phyloP scores from a whole-genome alignment of 1,139 yeast genomes.

The Yamadazyma diospyri region DNA sequence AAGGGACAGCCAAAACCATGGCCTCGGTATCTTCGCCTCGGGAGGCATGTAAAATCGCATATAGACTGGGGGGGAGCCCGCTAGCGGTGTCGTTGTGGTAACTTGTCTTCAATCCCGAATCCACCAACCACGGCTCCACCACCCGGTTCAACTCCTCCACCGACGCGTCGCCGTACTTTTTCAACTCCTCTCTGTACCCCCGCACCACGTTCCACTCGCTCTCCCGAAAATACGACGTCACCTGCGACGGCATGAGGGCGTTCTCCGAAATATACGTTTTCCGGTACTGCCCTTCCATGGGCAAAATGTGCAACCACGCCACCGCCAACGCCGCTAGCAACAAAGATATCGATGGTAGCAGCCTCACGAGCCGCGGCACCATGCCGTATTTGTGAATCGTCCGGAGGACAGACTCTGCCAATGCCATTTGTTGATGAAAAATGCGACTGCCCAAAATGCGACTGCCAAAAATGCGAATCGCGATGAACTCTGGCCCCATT shows the following conservation, averaged over 20 bases:
- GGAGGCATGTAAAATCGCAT: slow-evolving; percentile 88
- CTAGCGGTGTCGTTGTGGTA: slow-evolving; percentile 30
- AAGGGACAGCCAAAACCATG: slow-evolving; percentile 87
- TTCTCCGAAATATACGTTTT: slow-evolving; percentile 88
- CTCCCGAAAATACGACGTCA: slow-evolving; percentile 86
- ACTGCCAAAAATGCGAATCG: slow-evolving; percentile 33
- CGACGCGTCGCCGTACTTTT: slow-evolving; percentile 32
- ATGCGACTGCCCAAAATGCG: slow-evolving; percentile 40
- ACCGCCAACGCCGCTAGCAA: slow-evolving; percentile 59
- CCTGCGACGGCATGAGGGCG: slow-evolving; percentile 96
- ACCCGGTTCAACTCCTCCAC: slow-evolving; percentile 38
- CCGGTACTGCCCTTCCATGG: slow-evolving; percentile 79
- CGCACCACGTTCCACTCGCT: slow-evolving; percentile 91
- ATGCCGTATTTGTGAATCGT: slow-evolving; percentile 55
- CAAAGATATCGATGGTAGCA: slow-evolving; percentile 63
- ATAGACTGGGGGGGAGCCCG: slow-evolving; percentile 55
- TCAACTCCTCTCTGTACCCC: slow-evolving; percentile 70
- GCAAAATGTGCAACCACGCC: slow-evolving; percentile 65
- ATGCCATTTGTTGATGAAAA: slow-evolving; percentile 42
- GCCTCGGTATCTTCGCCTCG: slow-evolving; percentile 97
- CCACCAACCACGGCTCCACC: slow-evolving; percentile 60
- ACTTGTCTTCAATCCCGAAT: slow-evolving; percentile 71
- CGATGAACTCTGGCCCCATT: too few relatives aligned
- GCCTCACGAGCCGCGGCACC: slow-evolving; percentile 51
- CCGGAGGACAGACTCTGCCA: slow-evolving; percentile 53